Evolutionary conservation across 139 green algal genomes (phyloP).

Genomic region (Chlamydomonas eustigma): DNA sequence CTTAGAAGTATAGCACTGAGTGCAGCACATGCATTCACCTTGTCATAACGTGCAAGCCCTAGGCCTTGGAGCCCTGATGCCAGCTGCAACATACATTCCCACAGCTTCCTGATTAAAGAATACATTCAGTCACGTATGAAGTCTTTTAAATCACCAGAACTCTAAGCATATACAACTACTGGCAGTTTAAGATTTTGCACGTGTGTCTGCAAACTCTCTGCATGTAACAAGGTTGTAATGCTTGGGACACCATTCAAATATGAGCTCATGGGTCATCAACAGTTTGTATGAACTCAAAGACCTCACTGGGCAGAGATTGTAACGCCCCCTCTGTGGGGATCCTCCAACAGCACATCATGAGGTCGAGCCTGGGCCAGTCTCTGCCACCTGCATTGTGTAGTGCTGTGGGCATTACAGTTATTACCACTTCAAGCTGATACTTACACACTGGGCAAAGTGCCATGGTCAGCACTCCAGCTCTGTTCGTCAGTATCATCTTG

Average conservation of each 20-base stretch:
- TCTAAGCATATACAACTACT: not conserved
- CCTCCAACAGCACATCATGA: constrained; percentile 1
- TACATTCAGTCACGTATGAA: not conserved
- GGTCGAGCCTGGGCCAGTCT: not conserved
- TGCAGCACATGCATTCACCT: no score
- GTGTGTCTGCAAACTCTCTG: not conserved
- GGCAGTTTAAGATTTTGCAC: not conserved
- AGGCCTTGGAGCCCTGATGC: no score
- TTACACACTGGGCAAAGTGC: no score
- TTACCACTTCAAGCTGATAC: no score
- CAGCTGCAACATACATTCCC: no score
- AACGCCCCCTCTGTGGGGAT: not conserved
- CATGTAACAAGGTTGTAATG: not conserved
- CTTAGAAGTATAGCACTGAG: no score
- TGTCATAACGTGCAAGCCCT: no score
- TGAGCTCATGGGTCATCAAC: not conserved
- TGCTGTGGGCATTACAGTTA: no score
- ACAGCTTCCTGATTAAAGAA: no score
- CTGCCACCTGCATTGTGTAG: not conserved
- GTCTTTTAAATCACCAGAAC: not conserved
- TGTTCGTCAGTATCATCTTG: no score
- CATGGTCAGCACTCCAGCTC: no score
- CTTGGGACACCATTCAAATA: not conserved
- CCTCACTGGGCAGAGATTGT: not conserved
- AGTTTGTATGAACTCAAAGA: not conserved